Conservation (phyloP, 257 asterid genomes). For the Solanum appendiculatum region DNA sequence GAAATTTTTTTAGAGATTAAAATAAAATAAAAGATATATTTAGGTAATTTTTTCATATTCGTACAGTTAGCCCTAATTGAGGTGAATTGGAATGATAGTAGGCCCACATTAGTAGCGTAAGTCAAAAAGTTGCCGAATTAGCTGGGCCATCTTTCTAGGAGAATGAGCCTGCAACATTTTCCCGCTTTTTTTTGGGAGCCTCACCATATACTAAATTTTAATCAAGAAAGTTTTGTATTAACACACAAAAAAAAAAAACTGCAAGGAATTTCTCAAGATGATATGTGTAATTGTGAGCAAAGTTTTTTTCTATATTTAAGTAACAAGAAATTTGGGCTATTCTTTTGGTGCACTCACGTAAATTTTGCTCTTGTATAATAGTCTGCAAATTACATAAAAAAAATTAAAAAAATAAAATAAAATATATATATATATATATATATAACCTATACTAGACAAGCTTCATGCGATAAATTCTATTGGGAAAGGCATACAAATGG, state of each 20-base stretch:
- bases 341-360: not conserved
- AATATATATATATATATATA: no score
- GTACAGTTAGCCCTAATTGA: not conserved
- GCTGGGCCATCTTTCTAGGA: not conserved
- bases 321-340: not conserved
- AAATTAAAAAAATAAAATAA: no score
- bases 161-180: not conserved
- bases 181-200: not conserved
- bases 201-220: not conserved
- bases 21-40: no score
- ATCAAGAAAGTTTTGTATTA: not conserved
- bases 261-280: not conserved
- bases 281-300: not conserved
- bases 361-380: no score
- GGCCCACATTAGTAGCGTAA: not conserved
- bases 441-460: no score
- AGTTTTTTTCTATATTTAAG: no score
- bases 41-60: no score
- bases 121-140: not conserved
- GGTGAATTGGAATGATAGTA: not conserved
- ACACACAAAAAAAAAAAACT: no score
- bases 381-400: no score
- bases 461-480: no score
- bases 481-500: no score
- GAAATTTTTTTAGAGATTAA: no score